These are phyloP conservation scores for Venturia effusa DNA, from an alignment of 2,329 filamentous ascomycete species.

Conservation along the genomic window DNA sequence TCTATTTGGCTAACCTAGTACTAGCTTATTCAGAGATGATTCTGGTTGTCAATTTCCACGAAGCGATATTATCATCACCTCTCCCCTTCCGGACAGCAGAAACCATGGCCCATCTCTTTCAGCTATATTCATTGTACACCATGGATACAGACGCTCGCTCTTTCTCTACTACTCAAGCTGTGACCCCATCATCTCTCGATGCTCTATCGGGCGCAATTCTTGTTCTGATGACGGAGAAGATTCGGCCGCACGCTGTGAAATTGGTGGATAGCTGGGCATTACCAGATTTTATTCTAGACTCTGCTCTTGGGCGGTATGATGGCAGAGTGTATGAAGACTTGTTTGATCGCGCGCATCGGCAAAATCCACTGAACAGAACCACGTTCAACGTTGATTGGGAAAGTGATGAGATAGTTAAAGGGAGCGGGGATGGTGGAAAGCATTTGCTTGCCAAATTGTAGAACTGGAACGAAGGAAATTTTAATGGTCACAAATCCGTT, in stretches of 20 bases:
- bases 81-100: conserved; percentile 21
- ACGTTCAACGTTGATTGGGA: conserved; percentile 41
- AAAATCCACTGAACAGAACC: conserved; percentile 40
- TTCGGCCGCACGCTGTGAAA: conserved; percentile 41
- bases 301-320: conserved; percentile 40
- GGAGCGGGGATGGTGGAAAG: conserved; percentile 29
- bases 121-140: conserved; percentile 37
- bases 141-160: conserved; percentile 34
- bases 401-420: conserved; percentile 38
- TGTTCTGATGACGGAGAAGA: conserved; percentile 32
- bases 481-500: neutral
- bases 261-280: conserved; percentile 43
- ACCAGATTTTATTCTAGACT: conserved; percentile 42
- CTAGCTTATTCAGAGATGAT: conserved; percentile 38
- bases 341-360: conserved; percentile 38
- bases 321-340: conserved; percentile 44
- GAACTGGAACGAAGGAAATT: neutral
- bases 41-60: conserved; percentile 36
- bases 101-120: conserved; percentile 34
- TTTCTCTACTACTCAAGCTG: conserved; percentile 34
- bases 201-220: conserved; percentile 30
- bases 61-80: conserved; percentile 22
- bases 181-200: conserved; percentile 31
- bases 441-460: conserved; percentile 15
- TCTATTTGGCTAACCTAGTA: neutral